Evolutionary conservation across 768 basidiomycete genomes (phyloP), one percentile per base, ranked within the genome.

Genomic region (Mycena vulgaris): DNA sequence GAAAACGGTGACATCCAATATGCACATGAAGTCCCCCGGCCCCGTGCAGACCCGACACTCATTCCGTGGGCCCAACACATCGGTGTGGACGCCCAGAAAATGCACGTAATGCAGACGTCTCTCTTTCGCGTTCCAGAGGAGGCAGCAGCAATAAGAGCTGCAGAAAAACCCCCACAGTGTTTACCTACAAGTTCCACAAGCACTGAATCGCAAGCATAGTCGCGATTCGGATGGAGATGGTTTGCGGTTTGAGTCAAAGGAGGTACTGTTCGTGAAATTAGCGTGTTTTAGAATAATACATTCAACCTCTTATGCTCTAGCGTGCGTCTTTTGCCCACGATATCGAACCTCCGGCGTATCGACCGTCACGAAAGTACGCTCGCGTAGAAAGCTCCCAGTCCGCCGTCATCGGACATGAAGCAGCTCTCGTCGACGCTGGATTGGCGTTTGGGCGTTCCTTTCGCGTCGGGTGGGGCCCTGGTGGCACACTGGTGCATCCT

Each of bases 91-190:
- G 87, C 92, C 17, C 94, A 95, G 79, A 92, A 91, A 81, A 90
- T 96, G 87, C 93, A 95, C 75, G 94, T 97, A 62, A 97, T 97
- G 96, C 96, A 97, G 76, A 90, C 93, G 0, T 92, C 93, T 37
- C 82, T 97, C 60, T 97, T 97, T 77, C 88, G 92, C 51, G 85
- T 89, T 78, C 91, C 91, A 17, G 92, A 94, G 77, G 92, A 93
- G 75, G 91, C 89, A 17, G 92, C 88, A 2, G 89, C 89, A 2
- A 83, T 93, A 63, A 88, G 86, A 72, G 88, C 87, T 37, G 74
- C 89, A 73, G 87, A 86, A 68, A 81, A 87, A 69, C 80, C 80
- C 19, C 70, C 79, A 23, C 81, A n/a, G 77, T 72, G 80, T 72
- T 69, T 79, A 74, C 79, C 62, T 83, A 35, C 80, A 80, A 21